These are phyloP conservation scores for Tetrapisispora fleetii DNA, from an alignment of 805 yeast genomes.

Conservation along the genomic window DNA sequence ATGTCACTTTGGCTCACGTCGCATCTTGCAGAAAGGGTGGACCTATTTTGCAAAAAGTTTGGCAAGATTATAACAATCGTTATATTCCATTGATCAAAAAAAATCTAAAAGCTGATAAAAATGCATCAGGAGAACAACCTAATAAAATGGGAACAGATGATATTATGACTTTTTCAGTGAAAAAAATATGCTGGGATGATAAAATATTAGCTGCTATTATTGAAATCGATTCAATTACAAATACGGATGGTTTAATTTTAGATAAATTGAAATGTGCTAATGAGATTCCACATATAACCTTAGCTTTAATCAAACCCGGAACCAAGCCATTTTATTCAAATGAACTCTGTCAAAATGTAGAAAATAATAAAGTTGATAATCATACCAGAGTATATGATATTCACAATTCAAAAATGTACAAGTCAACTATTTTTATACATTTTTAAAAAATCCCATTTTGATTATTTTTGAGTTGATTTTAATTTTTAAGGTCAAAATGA, in stretches of 20 bases:
- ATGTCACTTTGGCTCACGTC: constrained; percentile 56
- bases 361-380: background rate
- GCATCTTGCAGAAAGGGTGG: constrained; percentile 26
- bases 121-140: constrained; percentile 8
- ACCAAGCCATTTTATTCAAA: constrained; percentile 49
- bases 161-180: constrained; percentile 34
- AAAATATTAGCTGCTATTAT: constrained; percentile 48
- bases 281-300: constrained; percentile 56
- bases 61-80: constrained; percentile 21
- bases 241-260: constrained; percentile 7
- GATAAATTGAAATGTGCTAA: constrained; percentile 31
- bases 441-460: background rate
- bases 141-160: constrained; percentile 13
- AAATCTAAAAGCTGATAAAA: background rate
- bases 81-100: constrained; percentile 9
- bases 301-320: constrained; percentile 44
- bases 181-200: constrained; percentile 40
- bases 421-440: background rate
- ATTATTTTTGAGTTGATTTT: background rate
- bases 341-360: constrained; percentile 19
- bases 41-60: constrained; percentile 16
- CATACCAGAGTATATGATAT: background rate
- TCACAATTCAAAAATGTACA: background rate
- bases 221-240: constrained; percentile 12
- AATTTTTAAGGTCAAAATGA: too few relatives aligned